These are phyloP conservation scores for Perkinsus marinus DNA, from an alignment of 169 alveolate species.

Conservation along the genomic window DNA sequence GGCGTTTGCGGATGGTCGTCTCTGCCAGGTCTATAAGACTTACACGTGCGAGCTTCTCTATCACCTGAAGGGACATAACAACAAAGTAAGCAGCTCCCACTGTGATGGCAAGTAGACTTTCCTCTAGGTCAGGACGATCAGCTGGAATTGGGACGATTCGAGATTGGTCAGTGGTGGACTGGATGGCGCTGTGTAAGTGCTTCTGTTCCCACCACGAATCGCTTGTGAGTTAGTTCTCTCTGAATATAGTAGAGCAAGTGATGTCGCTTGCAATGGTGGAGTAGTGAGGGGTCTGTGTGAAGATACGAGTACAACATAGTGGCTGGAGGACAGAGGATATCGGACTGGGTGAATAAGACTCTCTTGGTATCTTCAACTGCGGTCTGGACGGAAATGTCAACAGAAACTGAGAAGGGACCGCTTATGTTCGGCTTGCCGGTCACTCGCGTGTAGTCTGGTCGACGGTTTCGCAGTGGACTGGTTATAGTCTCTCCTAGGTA, in stretches of 20 bases:
- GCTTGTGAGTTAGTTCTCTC: no score
- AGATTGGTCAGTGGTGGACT: not conserved
- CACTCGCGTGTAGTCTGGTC: not conserved
- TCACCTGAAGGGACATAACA: not conserved
- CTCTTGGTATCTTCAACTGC: not conserved
- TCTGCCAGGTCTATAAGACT: not conserved
- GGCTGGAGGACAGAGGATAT: not conserved
- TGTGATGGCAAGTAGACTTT: not conserved
- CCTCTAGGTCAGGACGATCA: not conserved
- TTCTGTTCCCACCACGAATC: no score
- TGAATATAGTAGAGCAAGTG: no score
- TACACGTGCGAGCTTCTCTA: not conserved
- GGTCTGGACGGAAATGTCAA: not conserved
- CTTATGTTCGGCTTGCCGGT: not conserved
- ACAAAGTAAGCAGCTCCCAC: not conserved
- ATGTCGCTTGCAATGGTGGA: not conserved
- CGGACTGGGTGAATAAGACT: not conserved
- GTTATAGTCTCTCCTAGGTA: not conserved
- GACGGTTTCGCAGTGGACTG: no score
- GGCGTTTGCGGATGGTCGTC: no score
- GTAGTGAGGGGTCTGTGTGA: no score
- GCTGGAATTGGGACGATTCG: not conserved
- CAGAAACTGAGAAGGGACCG: not conserved
- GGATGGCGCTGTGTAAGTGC: not conserved
- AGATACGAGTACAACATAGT: not conserved